A percentile compares a stretch with the other conserved stretches of the same genome.
Conservation (phyloP, 177 flowering plant genomes). For the Vitis hybrid region DNA sequence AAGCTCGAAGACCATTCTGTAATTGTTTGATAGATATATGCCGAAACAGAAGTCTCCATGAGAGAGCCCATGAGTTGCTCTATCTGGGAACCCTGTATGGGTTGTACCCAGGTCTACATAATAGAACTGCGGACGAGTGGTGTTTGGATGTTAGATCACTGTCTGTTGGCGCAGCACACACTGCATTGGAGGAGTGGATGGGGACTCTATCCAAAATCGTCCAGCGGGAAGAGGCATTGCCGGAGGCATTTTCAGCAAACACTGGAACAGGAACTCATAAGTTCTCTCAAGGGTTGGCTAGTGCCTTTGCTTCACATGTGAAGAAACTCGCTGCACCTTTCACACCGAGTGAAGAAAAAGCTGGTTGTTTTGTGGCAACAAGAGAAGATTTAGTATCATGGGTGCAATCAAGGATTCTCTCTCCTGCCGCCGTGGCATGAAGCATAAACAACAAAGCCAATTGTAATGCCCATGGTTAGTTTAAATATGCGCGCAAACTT, state of each 20-base stretch:
- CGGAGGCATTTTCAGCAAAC: constrained; percentile 59
- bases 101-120: constrained; percentile 78
- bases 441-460: constrained; percentile 5
- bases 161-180: constrained; percentile 89
- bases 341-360: constrained; percentile 55
- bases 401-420: constrained; percentile 44
- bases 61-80: constrained; percentile 81
- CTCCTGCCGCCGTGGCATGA: constrained; percentile 12
- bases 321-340: constrained; percentile 75
- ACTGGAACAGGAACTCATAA: constrained; percentile 85
- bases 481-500: too few species aligned
- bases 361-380: constrained; percentile 70
- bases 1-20: constrained; percentile 81
- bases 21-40: constrained; percentile 89
- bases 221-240: constrained; percentile 56
- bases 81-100: constrained; percentile 78
- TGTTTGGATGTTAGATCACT: constrained; percentile 71
- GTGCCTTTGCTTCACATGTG: constrained; percentile 68
- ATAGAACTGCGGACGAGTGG: constrained; percentile 71
- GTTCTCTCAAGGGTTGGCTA: constrained; percentile 72
- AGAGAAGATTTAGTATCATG: constrained; percentile 67
- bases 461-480: too few species aligned
- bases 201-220: constrained; percentile 49
- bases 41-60: constrained; percentile 43
- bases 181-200: constrained; percentile 97